These are phyloP conservation scores for Incumbomyces lentus DNA, from an alignment of 2,329 filamentous ascomycete species.

Conservation along the genomic window DNA sequence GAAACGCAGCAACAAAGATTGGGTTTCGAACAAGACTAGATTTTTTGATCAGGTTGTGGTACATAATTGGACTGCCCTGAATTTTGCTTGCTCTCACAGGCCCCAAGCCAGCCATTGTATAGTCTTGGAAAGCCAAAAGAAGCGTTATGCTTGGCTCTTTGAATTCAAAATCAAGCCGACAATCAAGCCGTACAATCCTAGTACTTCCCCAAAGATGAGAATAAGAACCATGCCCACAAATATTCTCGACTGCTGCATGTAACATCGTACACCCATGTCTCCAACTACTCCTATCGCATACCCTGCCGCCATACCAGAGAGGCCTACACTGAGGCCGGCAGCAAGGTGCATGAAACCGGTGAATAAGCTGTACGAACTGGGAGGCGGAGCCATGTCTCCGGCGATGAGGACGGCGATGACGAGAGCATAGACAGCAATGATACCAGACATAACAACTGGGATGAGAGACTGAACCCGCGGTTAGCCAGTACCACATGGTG, in stretches of 20 bases:
- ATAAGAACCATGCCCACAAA: slow-evolving; percentile 99
- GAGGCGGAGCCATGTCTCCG: slow-evolving; percentile 69
- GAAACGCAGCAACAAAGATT: too few relatives aligned
- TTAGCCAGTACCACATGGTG: neutral
- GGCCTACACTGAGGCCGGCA: slow-evolving; percentile 78
- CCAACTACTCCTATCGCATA: slow-evolving; percentile 96
- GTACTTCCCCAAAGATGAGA: slow-evolving; percentile 93
- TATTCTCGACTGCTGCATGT: slow-evolving; percentile 91
- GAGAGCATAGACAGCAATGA: slow-evolving; percentile 94
- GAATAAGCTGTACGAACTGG: slow-evolving; percentile 68
- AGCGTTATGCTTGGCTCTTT: slow-evolving; percentile 40
- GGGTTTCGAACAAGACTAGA: too few relatives aligned
- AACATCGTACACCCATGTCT: slow-evolving; percentile 81
- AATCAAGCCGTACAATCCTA: slow-evolving; percentile 92
- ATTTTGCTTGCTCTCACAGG: neutral
- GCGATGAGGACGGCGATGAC: slow-evolving; percentile 95
- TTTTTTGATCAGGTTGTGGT: too few relatives aligned
- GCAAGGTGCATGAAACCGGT: slow-evolving; percentile 88
- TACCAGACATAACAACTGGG: slow-evolving; percentile 83
- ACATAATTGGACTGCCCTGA: too few relatives aligned
- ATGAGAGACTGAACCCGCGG: slow-evolving; percentile 33
- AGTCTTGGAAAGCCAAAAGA: neutral
- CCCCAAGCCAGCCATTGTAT: neutral
- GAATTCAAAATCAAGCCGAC: slow-evolving; percentile 90
- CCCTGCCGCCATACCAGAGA: slow-evolving; percentile 85